Percentiles rank a stretch among this genome's conserved stretches.
phyloP scores from a whole-genome alignment of 2,329 filamentous ascomycete species.

The Neocucurbitaria cava region DNA sequence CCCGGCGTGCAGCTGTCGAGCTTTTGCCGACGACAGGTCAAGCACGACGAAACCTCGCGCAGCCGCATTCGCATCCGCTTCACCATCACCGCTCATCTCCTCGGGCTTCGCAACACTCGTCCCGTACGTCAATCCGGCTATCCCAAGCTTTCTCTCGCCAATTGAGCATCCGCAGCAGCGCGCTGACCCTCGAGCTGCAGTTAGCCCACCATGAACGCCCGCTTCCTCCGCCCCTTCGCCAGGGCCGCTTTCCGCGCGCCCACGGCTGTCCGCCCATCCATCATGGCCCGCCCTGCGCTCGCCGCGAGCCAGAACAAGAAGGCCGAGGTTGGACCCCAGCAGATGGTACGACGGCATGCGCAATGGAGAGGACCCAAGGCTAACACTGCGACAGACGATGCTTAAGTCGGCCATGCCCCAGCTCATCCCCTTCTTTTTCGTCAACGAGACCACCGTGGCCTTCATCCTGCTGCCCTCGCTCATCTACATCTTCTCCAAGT shows the following conservation, averaged over 20 bases:
- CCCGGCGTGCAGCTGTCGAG: slow-evolving; percentile 31
- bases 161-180: slow-evolving; percentile 35
- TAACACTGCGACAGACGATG: slow-evolving; percentile 41
- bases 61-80: slow-evolving; percentile 36
- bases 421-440: slow-evolving; percentile 55
- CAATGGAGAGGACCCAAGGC: neutral
- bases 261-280: slow-evolving; percentile 41
- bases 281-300: slow-evolving; percentile 46
- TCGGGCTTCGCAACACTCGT: slow-evolving; percentile 34
- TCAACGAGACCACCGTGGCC: slow-evolving; percentile 53
- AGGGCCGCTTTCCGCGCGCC: slow-evolving; percentile 50
- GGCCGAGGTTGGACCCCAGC: slow-evolving; percentile 39
- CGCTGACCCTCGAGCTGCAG: slow-evolving; percentile 39
- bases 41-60: slow-evolving; percentile 32
- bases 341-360: slow-evolving; percentile 37
- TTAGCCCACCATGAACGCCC: slow-evolving; percentile 52
- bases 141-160: slow-evolving; percentile 22
- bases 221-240: slow-evolving; percentile 51
- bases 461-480: slow-evolving; percentile 52
- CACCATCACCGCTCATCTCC: slow-evolving; percentile 46
- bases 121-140: slow-evolving; percentile 39
- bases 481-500: slow-evolving; percentile 55
- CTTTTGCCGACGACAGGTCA: slow-evolving; percentile 38
- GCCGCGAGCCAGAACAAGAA: slow-evolving; percentile 46
- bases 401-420: slow-evolving; percentile 55